phyloP scores from a whole-genome alignment of 176 grass and related monocot genomes.

The Carex kokanica region DNA sequence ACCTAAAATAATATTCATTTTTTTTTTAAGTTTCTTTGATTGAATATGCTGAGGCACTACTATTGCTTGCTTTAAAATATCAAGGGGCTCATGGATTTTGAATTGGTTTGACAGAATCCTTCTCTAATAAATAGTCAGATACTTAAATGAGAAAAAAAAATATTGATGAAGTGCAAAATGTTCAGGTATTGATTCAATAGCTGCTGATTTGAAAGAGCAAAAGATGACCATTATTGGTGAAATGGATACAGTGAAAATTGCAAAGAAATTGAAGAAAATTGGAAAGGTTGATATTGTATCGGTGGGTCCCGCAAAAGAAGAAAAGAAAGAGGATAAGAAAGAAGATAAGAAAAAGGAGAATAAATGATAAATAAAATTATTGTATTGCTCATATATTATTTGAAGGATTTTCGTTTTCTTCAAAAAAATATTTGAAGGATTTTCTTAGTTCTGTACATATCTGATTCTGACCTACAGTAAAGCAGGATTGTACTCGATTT shows the following conservation, averaged over 20 bases:
- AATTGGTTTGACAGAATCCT: neutral
- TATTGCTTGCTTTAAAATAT: neutral
- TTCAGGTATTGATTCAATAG: constrained; percentile 85
- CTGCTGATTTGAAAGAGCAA: constrained; percentile 84
- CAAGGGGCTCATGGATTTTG: neutral
- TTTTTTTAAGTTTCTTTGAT: neutral
- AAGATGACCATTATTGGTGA: constrained; percentile 84
- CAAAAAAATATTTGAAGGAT: neutral
- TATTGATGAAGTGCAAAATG: constrained; percentile 2
- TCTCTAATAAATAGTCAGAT: neutral
- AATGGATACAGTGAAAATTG: constrained; percentile 77
- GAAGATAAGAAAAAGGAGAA: constrained; percentile 64
- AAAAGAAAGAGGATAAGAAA: constrained; percentile 83
- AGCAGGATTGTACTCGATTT: neutral
- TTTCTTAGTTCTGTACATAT: constrained; percentile 17
- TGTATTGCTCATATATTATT: constrained; percentile 6
- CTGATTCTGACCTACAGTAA: neutral
- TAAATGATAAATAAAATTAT: constrained; percentile 34
- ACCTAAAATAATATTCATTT: neutral
- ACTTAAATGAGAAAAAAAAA: neutral
- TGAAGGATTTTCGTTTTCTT: neutral
- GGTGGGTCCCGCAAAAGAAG: constrained; percentile 87
- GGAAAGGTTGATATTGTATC: constrained; percentile 80
- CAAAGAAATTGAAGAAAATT: constrained; percentile 90
- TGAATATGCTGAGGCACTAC: too few relatives aligned